Evolutionary conservation across 1,284 basidiomycete species (phyloP).

Genomic region (Jaminaea rosea): DNA sequence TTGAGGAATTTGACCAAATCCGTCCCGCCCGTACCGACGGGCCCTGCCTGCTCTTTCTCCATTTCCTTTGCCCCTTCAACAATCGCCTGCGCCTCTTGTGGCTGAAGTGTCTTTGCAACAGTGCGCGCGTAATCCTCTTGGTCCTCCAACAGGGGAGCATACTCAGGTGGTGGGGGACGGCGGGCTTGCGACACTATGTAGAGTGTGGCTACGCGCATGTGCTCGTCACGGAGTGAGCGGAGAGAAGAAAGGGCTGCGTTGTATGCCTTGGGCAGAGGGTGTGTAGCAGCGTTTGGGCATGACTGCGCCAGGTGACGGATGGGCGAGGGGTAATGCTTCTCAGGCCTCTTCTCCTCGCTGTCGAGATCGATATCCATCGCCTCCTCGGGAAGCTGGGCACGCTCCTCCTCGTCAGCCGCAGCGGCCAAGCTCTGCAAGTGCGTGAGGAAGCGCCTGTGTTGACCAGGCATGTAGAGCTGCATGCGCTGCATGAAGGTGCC

Average conservation of each 20-base stretch:
- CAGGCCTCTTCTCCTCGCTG: neutral
- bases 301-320: conserved; percentile 30
- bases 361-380: conserved; percentile 6
- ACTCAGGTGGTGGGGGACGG: conserved; percentile 22
- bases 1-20: conserved; percentile 35
- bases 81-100: conserved; percentile 8
- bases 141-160: conserved; percentile 22
- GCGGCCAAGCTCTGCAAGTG: conserved; percentile 55
- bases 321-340: conserved; percentile 13
- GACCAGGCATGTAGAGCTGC: conserved; percentile 24
- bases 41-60: conserved; percentile 13
- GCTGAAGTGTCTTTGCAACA: conserved; percentile 10
- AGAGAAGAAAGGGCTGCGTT: conserved; percentile 65
- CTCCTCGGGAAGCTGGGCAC: conserved; percentile 5
- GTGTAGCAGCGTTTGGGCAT: conserved; percentile 15
- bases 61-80: conserved; percentile 4
- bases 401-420: too few species aligned
- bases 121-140: conserved; percentile 3
- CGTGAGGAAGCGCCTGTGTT: conserved; percentile 73
- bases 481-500: conserved; percentile 39
- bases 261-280: conserved; percentile 51
- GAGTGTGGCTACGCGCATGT: conserved; percentile 73
- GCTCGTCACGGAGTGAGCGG: conserved; percentile 73
- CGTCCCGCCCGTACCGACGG: conserved; percentile 42
- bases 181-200: conserved; percentile 55